phyloP scores from a whole-genome alignment of 2,329 filamentous ascomycete genomes.

The Aspergillus latus region DNA sequence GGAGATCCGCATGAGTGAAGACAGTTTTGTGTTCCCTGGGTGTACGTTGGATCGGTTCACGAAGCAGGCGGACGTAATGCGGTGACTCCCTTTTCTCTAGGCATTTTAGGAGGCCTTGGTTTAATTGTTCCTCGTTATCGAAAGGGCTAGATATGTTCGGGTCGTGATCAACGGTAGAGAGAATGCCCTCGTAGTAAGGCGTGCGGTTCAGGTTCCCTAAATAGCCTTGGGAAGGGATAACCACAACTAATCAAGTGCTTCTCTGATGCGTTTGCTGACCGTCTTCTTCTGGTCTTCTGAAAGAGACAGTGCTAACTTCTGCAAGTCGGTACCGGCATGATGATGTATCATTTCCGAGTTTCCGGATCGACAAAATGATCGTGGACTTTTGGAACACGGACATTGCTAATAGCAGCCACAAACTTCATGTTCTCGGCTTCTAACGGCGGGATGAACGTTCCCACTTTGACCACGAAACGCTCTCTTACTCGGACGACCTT shows the following conservation, averaged over 20 bases:
- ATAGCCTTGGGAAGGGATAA: slow-evolving; percentile 17
- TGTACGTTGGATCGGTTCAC: slow-evolving; percentile 17
- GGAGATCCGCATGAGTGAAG: slow-evolving; percentile 20
- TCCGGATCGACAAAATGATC: slow-evolving; percentile 16
- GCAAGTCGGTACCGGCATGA: slow-evolving; percentile 13
- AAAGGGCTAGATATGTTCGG: slow-evolving; percentile 21
- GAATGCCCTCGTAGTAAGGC: slow-evolving; percentile 20
- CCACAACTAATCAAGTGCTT: slow-evolving; percentile 15
- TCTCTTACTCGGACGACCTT: slow-evolving; percentile 23
- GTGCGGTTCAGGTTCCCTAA: slow-evolving; percentile 20
- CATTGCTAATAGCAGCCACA: slow-evolving; percentile 18
- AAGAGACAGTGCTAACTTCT: slow-evolving; percentile 17
- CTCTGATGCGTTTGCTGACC: slow-evolving; percentile 14
- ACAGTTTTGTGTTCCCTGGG: slow-evolving; percentile 18
- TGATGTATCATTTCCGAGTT: slow-evolving; percentile 18
- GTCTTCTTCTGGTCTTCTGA: slow-evolving; percentile 12
- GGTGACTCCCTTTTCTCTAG: slow-evolving; percentile 14
- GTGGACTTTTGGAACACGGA: slow-evolving; percentile 19
- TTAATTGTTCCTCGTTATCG: slow-evolving; percentile 19
- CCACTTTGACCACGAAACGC: slow-evolving; percentile 23
- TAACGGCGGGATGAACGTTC: slow-evolving; percentile 13
- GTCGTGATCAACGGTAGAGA: slow-evolving; percentile 16
- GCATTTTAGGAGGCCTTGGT: slow-evolving; percentile 12
- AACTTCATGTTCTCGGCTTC: slow-evolving; percentile 25
- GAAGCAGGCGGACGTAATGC: slow-evolving; percentile 19